These are phyloP conservation scores for Andrographis paniculata DNA, from an alignment of 305 asterid species.

Conservation along the genomic window DNA sequence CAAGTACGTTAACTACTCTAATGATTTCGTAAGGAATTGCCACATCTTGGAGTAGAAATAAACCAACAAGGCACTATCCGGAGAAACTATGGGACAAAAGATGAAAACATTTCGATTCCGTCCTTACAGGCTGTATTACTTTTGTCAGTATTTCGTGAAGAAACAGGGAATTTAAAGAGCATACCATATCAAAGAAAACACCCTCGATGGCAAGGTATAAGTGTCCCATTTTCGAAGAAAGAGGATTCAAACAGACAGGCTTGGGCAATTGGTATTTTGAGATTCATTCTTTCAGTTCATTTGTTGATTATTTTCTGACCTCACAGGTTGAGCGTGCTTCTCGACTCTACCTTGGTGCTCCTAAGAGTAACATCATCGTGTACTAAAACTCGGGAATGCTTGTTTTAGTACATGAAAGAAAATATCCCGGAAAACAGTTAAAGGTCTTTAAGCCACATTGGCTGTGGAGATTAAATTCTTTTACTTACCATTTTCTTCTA, in stretches of 20 bases:
- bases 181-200: conserved; percentile 17
- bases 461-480: conserved; percentile 36
- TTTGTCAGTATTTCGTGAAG: conserved; percentile 27
- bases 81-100: conserved; percentile 19
- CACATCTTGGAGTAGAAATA: conserved; percentile 66
- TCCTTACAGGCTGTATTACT: conserved; percentile 29
- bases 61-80: not conserved
- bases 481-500: conserved; percentile 17
- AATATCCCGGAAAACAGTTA: conserved; percentile 26
- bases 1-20: conserved; percentile 56
- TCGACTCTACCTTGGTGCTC: conserved; percentile 23
- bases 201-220: not conserved
- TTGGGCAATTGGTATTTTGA: conserved; percentile 34
- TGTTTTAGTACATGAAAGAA: conserved; percentile 24
- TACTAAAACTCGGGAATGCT: conserved; percentile 13
- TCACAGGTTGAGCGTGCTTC: conserved; percentile 27
- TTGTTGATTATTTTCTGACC: conserved; percentile 37
- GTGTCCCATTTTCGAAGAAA: conserved; percentile 31
- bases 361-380: conserved; percentile 30
- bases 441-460: conserved; percentile 28
- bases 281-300: conserved; percentile 55
- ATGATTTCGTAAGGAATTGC: conserved; percentile 55
- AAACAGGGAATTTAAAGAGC: conserved; percentile 22
- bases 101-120: conserved; percentile 17
- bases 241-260: conserved; percentile 20